Evolutionary conservation across 176 grass and related monocot genomes (phyloP).

Genomic region (Bonia amplexicaulis): DNA sequence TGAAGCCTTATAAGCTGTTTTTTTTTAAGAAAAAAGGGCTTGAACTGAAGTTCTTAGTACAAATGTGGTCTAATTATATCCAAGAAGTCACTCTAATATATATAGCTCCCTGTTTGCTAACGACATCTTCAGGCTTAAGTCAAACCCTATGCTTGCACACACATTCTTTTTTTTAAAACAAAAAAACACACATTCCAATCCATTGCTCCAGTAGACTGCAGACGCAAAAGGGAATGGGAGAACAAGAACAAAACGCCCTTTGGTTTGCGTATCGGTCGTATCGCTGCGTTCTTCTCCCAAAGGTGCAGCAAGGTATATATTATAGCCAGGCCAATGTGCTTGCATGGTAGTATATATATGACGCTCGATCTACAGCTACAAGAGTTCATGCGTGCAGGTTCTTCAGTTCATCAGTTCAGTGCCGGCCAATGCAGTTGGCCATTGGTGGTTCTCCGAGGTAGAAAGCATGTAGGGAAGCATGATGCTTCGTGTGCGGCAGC

Average conservation of each 20-base stretch:
- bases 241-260: background rate
- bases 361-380: background rate
- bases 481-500: background rate
- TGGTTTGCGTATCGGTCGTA: background rate
- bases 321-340: background rate
- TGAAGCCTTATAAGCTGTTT: background rate
- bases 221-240: background rate
- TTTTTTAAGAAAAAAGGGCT: background rate
- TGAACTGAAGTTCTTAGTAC: background rate
- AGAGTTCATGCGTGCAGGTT: background rate
- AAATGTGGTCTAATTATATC: background rate
- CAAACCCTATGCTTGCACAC: background rate
- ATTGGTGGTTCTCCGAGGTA: background rate
- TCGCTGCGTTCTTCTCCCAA: background rate
- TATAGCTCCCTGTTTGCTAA: background rate
- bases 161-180: background rate
- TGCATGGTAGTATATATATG: background rate
- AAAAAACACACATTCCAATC: background rate
- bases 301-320: background rate
- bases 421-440: slow-evolving; percentile 6
- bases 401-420: background rate
- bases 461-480: background rate
- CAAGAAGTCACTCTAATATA: background rate
- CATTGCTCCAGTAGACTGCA: background rate
- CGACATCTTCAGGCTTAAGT: background rate